Base-by-base conservation (phyloP, 257 asterid genomes). In the Ilex aquifolium region DNA sequence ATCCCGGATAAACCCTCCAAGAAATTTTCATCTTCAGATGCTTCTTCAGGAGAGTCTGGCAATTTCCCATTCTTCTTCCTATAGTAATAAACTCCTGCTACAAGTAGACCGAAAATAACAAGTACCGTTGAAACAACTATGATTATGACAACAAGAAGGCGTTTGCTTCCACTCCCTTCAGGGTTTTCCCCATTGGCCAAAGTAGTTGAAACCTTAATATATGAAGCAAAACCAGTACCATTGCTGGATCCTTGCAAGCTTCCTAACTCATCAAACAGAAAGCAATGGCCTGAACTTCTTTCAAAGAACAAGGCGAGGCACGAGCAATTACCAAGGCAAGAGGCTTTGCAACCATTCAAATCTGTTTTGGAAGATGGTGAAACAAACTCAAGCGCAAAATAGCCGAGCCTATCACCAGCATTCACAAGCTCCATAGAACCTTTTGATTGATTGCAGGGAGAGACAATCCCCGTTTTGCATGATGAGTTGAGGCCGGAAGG, bases 11-110 rank as follows among this genome's bases (percentile, higher is more conserved):
- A 50, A 29, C 77, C 76, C 53, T 86, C 95, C 76, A 90, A 63
- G 74, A 90, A 90, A 44, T 84, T 88, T 61, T 90, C 95, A 79
- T 93, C 97, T 27, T 88, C 97, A 1, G 96, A 87, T 68, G 90
- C 71, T 61, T 74, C 92, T 44, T 62, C 75, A 16, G 74, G 77
- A 67, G 66, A 63, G 7, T 78, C 96, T 0, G 88, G 82, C 16
- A 55, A 65, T 15, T 82, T 84, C 78, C 65, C 79, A 68, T 27
- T 77, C 70, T 67, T 76, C 78, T 48, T 87, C 67, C 75, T 67
- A 50, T 77, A 65, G 46, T 71, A 70, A 46, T 31, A 56, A 51
- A 75, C 66, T 13, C 90, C 88, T 32, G 65, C 81, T 27, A 67
- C 80, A 50, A 90, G 44, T 57, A 87, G 69, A 32, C 76, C 82